Percentiles rank a stretch among this genome's conserved stretches.
Evolutionary conservation across 2,329 filamentous ascomycete genomes (phyloP).

Genomic region (Talaromyces sp.): DNA sequence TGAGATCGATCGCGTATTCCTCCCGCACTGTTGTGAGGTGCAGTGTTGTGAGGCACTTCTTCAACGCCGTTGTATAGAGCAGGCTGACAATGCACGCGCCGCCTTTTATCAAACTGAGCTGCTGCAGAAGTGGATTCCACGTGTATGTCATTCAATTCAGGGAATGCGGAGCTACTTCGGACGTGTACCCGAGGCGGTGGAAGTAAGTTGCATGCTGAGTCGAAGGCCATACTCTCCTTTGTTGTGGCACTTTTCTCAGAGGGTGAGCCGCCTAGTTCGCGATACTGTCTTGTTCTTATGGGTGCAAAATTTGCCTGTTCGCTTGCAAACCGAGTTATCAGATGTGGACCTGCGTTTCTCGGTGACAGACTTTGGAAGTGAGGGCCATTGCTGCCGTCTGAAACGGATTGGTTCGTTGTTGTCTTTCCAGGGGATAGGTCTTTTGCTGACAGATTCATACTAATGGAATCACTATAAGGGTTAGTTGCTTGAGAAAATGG

Average conservation of each 20-base stretch:
- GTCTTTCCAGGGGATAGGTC: background rate
- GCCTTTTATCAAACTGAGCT: background rate
- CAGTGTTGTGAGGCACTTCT: background rate
- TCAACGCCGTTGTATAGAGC: background rate
- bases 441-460: background rate
- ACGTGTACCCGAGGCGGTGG: conserved; percentile 10
- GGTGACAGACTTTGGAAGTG: background rate
- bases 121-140: background rate
- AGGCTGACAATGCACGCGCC: conserved; percentile 1
- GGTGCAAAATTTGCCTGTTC: background rate
- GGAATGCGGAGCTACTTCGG: conserved; percentile 8
- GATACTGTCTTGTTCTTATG: background rate
- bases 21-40: background rate
- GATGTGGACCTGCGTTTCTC: background rate
- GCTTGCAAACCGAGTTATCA: background rate
- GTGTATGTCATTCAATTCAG: conserved; percentile 2
- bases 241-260: background rate
- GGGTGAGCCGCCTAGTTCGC: background rate
- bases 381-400: background rate
- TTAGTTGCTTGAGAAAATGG: conserved; percentile 4
- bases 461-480: conserved; percentile 3
- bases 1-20: background rate
- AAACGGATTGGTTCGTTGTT: background rate
- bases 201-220: background rate
- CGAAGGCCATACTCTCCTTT: background rate